Conservation (phyloP, 2,329 filamentous ascomycete genomes). For the Fusarium vanettenii region DNA sequence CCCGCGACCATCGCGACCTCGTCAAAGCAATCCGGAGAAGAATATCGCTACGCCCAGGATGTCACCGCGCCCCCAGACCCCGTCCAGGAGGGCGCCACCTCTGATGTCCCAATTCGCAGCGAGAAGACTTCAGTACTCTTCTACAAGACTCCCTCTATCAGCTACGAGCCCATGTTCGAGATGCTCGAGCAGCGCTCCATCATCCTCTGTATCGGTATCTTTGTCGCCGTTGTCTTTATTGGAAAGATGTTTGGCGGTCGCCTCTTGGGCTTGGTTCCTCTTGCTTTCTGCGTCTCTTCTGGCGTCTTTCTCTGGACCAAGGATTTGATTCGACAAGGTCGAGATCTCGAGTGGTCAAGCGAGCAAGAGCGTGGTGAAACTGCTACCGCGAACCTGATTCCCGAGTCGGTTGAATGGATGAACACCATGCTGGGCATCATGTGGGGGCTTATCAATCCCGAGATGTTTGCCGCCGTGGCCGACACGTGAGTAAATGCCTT, state of each 20-base stretch:
- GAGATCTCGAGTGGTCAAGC: conserved; percentile 87
- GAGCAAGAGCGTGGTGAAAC: conserved; percentile 88
- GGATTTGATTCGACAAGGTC: conserved; percentile 83
- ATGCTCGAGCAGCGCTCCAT: conserved; percentile 80
- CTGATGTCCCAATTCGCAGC: conserved; percentile 93
- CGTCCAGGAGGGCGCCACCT: conserved; percentile 82
- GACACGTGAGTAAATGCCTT: conserved; percentile 68
- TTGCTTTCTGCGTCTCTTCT: conserved; percentile 77
- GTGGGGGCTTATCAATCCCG: conserved; percentile 93
- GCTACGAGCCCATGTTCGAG: conserved; percentile 89
- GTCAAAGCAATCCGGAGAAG: conserved; percentile 75
- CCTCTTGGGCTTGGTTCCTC: conserved; percentile 79
- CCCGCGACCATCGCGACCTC: conserved; percentile 79
- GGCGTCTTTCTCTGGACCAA: conserved; percentile 92
- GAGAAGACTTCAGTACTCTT: conserved; percentile 98
- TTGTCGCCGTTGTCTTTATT: conserved; percentile 78
- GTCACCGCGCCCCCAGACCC: conserved; percentile 92
- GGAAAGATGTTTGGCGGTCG: conserved; percentile 84
- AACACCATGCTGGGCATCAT: conserved; percentile 86
- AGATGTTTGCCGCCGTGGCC: conserved; percentile 93
- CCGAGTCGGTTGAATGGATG: conserved; percentile 96
- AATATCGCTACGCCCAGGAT: conserved; percentile 89
- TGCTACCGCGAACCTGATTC: conserved; percentile 88
- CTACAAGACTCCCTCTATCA: conserved; percentile 90
- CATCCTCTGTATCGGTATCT: conserved; percentile 75